Evolutionary conservation across 768 basidiomycete genomes (phyloP).

Genomic region (Dacryopinax spathularia): DNA sequence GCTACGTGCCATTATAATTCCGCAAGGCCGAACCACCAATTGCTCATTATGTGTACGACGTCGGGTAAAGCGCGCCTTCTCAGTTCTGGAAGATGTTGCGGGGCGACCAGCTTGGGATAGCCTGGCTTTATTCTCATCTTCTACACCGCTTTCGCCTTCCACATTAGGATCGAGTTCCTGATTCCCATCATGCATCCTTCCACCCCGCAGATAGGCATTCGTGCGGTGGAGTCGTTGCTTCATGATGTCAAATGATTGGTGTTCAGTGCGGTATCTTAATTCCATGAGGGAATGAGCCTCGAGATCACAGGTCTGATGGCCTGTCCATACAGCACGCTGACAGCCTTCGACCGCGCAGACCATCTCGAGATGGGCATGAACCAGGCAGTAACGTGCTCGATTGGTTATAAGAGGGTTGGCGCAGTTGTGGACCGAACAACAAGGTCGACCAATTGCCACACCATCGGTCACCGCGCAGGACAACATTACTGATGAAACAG

Average conservation of each 20-base stretch:
- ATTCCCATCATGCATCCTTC: no score
- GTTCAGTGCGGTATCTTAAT: constrained; percentile 8
- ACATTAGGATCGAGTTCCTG: no score
- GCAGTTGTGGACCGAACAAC: constrained; percentile 23
- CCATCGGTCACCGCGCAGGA: constrained; percentile 21
- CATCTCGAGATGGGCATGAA: constrained; percentile 7
- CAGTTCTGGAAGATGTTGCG: background rate
- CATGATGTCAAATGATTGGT: constrained; percentile 21
- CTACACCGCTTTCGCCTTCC: no score
- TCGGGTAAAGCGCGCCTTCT: background rate
- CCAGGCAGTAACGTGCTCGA: constrained; percentile 12
- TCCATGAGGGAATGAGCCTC: constrained; percentile 14
- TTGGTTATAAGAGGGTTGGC: constrained; percentile 10
- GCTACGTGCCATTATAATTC: background rate
- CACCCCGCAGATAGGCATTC: no score
- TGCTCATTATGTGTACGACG: constrained; percentile 5
- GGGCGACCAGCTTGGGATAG: no score
- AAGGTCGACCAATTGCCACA: constrained; percentile 23
- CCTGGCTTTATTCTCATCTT: background rate
- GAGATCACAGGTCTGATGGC: constrained; percentile 14
- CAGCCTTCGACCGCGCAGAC: constrained; percentile 13
- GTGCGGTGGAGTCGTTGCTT: constrained; percentile 11
- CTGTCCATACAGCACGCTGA: background rate
- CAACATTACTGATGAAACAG: background rate
- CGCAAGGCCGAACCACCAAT: constrained; percentile 1